phyloP scores from a whole-genome alignment of 345 rosid genomes.

The Boechera retrofracta region DNA sequence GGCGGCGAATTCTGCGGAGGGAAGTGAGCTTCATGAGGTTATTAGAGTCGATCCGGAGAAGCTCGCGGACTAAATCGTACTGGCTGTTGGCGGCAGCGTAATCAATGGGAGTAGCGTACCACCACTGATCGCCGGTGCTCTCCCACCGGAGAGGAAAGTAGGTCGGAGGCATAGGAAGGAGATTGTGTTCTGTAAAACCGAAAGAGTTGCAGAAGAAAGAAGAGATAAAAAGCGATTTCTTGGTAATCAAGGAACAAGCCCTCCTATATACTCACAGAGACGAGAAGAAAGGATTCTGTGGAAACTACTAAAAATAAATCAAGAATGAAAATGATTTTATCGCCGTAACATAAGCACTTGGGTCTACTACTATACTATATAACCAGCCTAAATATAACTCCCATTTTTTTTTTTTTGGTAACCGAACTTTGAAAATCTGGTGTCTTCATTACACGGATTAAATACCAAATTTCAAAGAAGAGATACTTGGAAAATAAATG shows the following conservation, averaged over 20 bases:
- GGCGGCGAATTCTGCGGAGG: slow-evolving; percentile 89
- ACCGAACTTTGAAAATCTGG: slow-evolving; percentile 22
- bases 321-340: not conserved
- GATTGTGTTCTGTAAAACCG: not conserved
- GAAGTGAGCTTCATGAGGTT: slow-evolving; percentile 93
- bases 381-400: not conserved
- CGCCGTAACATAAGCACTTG: not conserved
- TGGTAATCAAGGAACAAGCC: slow-evolving; percentile 35
- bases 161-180: slow-evolving; percentile 66
- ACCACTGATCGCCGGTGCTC: slow-evolving; percentile 97
- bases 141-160: slow-evolving; percentile 94
- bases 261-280: too few relatives aligned
- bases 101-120: slow-evolving; percentile 96
- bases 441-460: slow-evolving; percentile 5
- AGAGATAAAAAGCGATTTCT: slow-evolving; percentile 20
- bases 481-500: not conserved
- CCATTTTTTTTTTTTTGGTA: not conserved
- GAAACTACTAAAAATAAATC: not conserved
- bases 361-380: not conserved
- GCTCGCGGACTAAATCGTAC: slow-evolving; percentile 86
- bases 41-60: slow-evolving; percentile 78
- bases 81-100: slow-evolving; percentile 96
- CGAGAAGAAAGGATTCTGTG: not conserved
- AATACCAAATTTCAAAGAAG: not conserved
- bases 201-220: slow-evolving; percentile 15